Percentiles rank a stretch among this genome's conserved stretches.
These are phyloP conservation scores for Fraxinus excelsior DNA, from an alignment of 257 asterid species.

Conservation along the genomic window DNA sequence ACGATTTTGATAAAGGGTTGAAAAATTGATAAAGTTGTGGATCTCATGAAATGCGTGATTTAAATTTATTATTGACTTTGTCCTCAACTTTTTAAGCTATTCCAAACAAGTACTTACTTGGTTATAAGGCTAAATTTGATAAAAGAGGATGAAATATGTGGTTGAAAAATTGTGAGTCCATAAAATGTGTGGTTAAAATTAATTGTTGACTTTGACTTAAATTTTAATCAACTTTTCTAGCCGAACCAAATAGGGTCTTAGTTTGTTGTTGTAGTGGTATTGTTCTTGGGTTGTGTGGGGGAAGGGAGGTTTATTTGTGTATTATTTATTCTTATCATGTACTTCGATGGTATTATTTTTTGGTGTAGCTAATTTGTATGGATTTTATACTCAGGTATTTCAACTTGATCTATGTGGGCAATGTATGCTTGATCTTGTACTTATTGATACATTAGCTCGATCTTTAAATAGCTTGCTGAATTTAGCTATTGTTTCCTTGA, in stretches of 20 bases:
- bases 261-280: neutral
- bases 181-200: too few species aligned
- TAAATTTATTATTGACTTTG: too few species aligned
- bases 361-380: conserved; percentile 7
- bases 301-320: neutral
- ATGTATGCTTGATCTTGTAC: conserved; percentile 51
- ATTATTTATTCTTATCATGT: neutral
- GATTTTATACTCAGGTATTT: conserved; percentile 64
- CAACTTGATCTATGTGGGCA: conserved; percentile 87
- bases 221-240: too few species aligned
- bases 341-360: neutral
- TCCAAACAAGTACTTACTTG: neutral
- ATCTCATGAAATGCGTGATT: too few species aligned
- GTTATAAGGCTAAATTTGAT: neutral
- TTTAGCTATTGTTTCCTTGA: conserved; percentile 61
- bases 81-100: too few species aligned
- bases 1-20: too few species aligned
- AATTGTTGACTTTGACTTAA: too few species aligned
- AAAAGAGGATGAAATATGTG: too few species aligned
- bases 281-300: neutral
- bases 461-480: conserved; percentile 45
- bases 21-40: too few species aligned
- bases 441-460: conserved; percentile 38
- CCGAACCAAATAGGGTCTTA: too few species aligned
- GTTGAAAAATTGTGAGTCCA: too few species aligned